Conservation (phyloP, 73 alveolate genomes). For the Stentor coeruleus region DNA sequence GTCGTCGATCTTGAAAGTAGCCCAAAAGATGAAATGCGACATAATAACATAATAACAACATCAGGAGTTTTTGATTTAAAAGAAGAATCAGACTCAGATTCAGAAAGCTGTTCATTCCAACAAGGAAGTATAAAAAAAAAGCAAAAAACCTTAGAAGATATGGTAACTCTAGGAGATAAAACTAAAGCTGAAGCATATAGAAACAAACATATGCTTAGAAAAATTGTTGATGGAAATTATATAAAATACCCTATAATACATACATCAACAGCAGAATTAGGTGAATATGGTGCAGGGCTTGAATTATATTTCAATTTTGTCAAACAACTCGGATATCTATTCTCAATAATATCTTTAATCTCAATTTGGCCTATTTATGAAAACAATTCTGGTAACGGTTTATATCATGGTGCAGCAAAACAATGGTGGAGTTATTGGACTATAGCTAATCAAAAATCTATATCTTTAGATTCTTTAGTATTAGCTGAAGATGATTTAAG, state of each 20-base stretch:
- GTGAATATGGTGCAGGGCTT: slow-evolving; percentile 40
- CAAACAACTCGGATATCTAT: background rate
- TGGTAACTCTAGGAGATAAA: slow-evolving; percentile 5
- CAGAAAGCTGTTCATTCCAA: background rate
- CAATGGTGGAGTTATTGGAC: background rate
- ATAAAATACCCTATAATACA: slow-evolving; percentile 26
- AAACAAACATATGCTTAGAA: background rate
- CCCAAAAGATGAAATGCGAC: background rate
- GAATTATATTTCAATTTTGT: slow-evolving; percentile 23
- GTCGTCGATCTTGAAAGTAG: background rate
- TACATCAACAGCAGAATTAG: slow-evolving; percentile 23
- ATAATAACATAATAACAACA: background rate
- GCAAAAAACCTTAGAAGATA: background rate
- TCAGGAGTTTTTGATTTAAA: background rate
- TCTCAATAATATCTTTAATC: slow-evolving; percentile 30
- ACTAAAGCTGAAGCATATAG: slow-evolving; percentile 20
- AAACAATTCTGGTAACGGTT: slow-evolving; percentile 27
- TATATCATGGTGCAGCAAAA: background rate
- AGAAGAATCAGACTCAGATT: background rate
- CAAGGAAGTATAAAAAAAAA: no score
- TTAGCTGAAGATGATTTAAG: background rate
- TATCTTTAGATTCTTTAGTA: background rate
- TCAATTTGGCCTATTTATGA: slow-evolving; percentile 30
- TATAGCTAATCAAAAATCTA: slow-evolving; percentile 19
- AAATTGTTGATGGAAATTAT: slow-evolving; percentile 20